Evolutionary conservation across 495 filamentous ascomycete genomes (phyloP), one percentile per base, ranked within the genome.

Genomic region (Peziza echinospora): DNA sequence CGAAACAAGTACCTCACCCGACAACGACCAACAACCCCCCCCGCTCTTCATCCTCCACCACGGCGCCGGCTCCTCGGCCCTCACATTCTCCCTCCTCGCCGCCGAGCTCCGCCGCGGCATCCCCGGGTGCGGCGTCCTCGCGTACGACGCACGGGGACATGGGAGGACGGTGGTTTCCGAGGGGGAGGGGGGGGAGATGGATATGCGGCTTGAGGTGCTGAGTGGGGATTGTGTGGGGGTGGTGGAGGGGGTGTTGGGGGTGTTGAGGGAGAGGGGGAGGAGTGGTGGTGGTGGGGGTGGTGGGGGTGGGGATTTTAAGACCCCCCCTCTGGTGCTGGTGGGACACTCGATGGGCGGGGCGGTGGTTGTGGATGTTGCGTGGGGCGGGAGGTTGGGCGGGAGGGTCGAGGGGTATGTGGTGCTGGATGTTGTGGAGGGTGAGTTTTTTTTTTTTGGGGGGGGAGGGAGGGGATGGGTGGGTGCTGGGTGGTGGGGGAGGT

Each of bases 311-410:
- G 93, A 86, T 86, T 56, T 71, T 2, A 65, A 63, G 23, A 56
- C 85, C 1, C 89, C 89, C 2, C 73, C 78, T 39, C 61, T 89
- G 10, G 62, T 94, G 17, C 69, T 96, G 0, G 76, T 99, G 3
- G 89, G 89, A n/a, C 89, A 99, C 64, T 89, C 82, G 41, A 70
- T 99, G 0, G 89, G 89, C 24, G 89, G 91, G n/a, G 85, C 89
- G 21, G 83, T 99, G 1, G 80, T 94, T 17, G 87, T 82, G 3
- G 75, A 94, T 51, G 69, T 87, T 21, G 84, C 85, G 1, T 76
- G 69, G 53, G 65, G 64, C 10, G 75, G 74, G 5, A 62, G 65
- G 45, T 62, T 93, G 19, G 82, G 83, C 1, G 61, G 60, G 23
- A 67, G 75, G 22, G 56, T 94, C 5, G 63, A 96, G 11, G 91